Percentiles rank a stretch among this genome's conserved stretches.
phyloP scores from a whole-genome alignment of 176 grass and related monocot species.

The Thinopyrum elongatum region DNA sequence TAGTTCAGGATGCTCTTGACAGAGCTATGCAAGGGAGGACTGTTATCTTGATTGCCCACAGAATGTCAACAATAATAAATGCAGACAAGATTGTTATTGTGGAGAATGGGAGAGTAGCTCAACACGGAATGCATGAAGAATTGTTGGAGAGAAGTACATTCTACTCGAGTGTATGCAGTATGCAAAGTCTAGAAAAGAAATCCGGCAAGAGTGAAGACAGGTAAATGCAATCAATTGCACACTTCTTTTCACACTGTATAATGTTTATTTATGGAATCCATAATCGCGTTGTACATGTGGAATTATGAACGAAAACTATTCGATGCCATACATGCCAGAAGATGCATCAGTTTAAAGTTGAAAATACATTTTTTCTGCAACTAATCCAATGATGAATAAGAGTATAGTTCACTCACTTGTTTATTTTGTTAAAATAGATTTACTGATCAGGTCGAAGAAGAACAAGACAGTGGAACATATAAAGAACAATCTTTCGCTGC shows the following conservation, averaged over 20 bases:
- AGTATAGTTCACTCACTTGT: conserved; percentile 11
- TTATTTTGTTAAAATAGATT: conserved; percentile 34
- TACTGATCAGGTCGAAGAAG: conserved; percentile 18
- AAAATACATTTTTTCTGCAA: neutral
- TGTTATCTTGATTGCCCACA: conserved; percentile 62
- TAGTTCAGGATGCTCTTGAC: conserved; percentile 58
- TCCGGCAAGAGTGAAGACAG: conserved; percentile 30
- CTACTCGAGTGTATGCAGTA: conserved; percentile 45
- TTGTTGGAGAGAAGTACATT: conserved; percentile 49
- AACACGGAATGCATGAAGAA: conserved; percentile 50
- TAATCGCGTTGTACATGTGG: neutral
- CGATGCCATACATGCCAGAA: conserved; percentile 13
- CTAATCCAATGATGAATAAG: neutral
- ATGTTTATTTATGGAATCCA: neutral
- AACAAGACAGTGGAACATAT: conserved; percentile 13
- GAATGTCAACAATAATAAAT: conserved; percentile 58
- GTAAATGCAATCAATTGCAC: conserved; percentile 28
- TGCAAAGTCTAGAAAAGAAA: conserved; percentile 52
- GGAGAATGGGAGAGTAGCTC: conserved; percentile 55
- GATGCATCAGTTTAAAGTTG: conserved; percentile 8
- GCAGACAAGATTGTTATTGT: conserved; percentile 60
- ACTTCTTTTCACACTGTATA: conserved; percentile 19
- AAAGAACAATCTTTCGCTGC: neutral
- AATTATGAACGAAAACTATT: conserved; percentile 15
- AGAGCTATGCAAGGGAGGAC: conserved; percentile 58